These are phyloP conservation scores for Gaeumannomyces tritici DNA, from an alignment of 2,329 filamentous ascomycete species.

Conservation along the genomic window DNA sequence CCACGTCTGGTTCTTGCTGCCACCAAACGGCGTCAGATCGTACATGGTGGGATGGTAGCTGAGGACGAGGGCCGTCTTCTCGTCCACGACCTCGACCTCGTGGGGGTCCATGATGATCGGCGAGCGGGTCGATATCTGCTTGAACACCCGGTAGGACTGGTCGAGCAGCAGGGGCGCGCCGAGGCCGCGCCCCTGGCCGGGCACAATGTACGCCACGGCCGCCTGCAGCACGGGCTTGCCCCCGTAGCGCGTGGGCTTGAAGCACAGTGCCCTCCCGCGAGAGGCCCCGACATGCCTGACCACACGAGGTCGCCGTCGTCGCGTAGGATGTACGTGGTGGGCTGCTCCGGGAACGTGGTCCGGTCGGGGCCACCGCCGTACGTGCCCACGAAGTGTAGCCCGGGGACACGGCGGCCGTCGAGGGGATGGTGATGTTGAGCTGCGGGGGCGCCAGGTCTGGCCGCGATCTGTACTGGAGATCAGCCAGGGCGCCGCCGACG, in stretches of 20 bases:
- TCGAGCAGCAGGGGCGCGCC: constrained; percentile 44
- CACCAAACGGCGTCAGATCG: constrained; percentile 35
- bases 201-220: constrained; percentile 44
- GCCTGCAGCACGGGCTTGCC: constrained; percentile 41
- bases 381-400: constrained; percentile 17
- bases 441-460: constrained; percentile 21
- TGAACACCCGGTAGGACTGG: constrained; percentile 43
- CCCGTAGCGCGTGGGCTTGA: constrained; percentile 38
- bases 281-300: constrained; percentile 42
- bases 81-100: constrained; percentile 44
- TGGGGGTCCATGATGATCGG: constrained; percentile 43
- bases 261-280: constrained; percentile 42
- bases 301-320: constrained; percentile 46
- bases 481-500: constrained; percentile 6
- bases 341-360: constrained; percentile 33
- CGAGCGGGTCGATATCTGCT: constrained; percentile 39
- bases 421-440: constrained; percentile 21
- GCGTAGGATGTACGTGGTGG: constrained; percentile 44
- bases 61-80: constrained; percentile 43
- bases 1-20: constrained; percentile 38
- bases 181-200: constrained; percentile 41
- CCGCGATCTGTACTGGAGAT: constrained; percentile 13
- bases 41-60: constrained; percentile 40
- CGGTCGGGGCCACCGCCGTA: constrained; percentile 14
- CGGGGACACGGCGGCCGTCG: constrained; percentile 25